Evolutionary conservation across 805 yeast species (phyloP).

Genomic region (Candida tibetensis): DNA sequence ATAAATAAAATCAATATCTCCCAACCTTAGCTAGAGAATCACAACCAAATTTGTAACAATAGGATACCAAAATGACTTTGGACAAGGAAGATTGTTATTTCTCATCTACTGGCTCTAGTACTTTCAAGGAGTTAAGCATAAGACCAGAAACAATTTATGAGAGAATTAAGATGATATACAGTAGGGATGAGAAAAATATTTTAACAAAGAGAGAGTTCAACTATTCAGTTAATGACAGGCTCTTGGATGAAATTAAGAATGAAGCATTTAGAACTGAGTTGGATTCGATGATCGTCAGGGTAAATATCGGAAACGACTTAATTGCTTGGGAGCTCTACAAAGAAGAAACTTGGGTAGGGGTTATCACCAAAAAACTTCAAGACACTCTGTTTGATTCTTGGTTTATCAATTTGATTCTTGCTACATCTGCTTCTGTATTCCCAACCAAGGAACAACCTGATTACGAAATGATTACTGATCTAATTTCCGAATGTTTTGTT

Average conservation of each 20-base stretch:
- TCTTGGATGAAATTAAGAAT: slow-evolving; percentile 1
- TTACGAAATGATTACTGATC: slow-evolving; percentile 11
- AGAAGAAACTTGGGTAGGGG: slow-evolving; percentile 22
- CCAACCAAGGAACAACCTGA: slow-evolving; percentile 6
- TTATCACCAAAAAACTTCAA: slow-evolving; percentile 26
- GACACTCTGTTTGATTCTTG: slow-evolving; percentile 28
- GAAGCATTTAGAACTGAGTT: not conserved
- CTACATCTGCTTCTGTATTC: slow-evolving; percentile 18
- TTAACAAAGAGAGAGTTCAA: slow-evolving; percentile 11
- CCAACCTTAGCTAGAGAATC: no score
- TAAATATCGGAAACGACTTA: slow-evolving; percentile 2
- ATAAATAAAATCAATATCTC: no score
- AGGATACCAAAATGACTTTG: slow-evolving; percentile 4
- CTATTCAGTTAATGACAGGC: not conserved
- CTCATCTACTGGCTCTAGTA: slow-evolving; percentile 3
- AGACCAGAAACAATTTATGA: slow-evolving; percentile 24
- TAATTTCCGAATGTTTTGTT: slow-evolving; percentile 44
- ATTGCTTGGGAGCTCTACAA: slow-evolving; percentile 21
- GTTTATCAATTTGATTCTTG: slow-evolving; percentile 29
- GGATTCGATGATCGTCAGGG: slow-evolving; percentile 2
- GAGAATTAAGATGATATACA: slow-evolving; percentile 25
- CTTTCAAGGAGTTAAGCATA: slow-evolving; percentile 1
- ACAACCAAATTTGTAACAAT: no score
- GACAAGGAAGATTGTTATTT: slow-evolving; percentile 1
- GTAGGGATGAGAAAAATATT: slow-evolving; percentile 17